Evolutionary conservation across 108 stramenopile genomes (phyloP).

Genomic region (Nitzschia sp.): DNA sequence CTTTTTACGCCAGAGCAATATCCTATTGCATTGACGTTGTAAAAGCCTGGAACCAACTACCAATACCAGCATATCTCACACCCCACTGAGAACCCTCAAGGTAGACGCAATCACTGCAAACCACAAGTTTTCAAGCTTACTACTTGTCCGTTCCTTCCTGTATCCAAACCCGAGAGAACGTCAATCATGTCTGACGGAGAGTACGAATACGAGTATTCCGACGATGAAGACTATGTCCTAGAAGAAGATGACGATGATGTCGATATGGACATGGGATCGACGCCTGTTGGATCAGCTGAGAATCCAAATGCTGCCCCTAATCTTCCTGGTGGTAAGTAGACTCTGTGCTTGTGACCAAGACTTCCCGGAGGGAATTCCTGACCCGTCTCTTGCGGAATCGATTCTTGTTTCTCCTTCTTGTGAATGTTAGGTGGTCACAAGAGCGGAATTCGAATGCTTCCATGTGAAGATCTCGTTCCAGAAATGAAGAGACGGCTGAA

Average conservation of each 20-base stretch:
- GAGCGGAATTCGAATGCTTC: slow-evolving; percentile 67
- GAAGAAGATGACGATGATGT: slow-evolving; percentile 31
- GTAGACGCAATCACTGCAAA: too few relatives aligned
- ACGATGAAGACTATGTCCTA: slow-evolving; percentile 35
- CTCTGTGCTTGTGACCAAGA: not conserved
- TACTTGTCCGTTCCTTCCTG: too few relatives aligned
- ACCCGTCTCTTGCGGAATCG: not conserved
- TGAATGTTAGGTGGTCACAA: slow-evolving; percentile 7
- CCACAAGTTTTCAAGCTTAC: too few relatives aligned
- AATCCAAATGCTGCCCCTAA: slow-evolving; percentile 44
- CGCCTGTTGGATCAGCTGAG: slow-evolving; percentile 5
- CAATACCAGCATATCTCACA: too few relatives aligned
- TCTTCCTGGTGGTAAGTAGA: slow-evolving; percentile 3
- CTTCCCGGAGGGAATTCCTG: not conserved
- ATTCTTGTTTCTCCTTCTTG: not conserved
- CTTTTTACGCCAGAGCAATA: too few relatives aligned
- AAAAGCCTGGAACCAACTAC: too few relatives aligned
- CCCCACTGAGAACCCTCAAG: too few relatives aligned
- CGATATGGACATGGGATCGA: slow-evolving; percentile 30
- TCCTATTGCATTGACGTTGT: too few relatives aligned
- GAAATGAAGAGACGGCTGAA: slow-evolving; percentile 67
- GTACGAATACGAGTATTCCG: slow-evolving; percentile 41
- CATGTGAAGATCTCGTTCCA: slow-evolving; percentile 62
- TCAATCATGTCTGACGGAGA: slow-evolving; percentile 26
- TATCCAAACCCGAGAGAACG: too few relatives aligned